Conservation (phyloP, 768 basidiomycete species). For the Kwoniella europaea region DNA sequence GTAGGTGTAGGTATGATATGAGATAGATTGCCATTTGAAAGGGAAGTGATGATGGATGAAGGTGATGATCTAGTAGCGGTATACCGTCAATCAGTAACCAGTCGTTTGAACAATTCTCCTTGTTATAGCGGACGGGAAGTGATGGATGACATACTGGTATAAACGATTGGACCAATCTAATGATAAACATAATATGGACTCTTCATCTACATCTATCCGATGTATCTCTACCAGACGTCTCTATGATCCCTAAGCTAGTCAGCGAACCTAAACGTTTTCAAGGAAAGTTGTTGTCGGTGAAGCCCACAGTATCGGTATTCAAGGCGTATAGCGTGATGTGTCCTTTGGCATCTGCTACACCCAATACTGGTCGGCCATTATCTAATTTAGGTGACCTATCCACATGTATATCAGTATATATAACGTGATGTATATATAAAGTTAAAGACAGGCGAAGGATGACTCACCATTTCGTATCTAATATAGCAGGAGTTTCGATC, state of each 20-base stretch:
- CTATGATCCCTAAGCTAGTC: conserved; percentile 17
- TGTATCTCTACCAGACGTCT: conserved; percentile 44
- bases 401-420: neutral
- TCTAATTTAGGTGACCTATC: conserved; percentile 28
- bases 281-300: neutral
- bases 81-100: too few relatives aligned
- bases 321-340: conserved; percentile 70
- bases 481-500: conserved; percentile 74
- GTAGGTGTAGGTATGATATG: conserved; percentile 63
- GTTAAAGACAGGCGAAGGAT: neutral
- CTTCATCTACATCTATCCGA: conserved; percentile 58
- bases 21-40: conserved; percentile 78
- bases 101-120: too few relatives aligned
- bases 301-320: conserved; percentile 63
- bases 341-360: conserved; percentile 84
- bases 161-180: conserved; percentile 87
- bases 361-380: conserved; percentile 61
- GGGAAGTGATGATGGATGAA: conserved; percentile 69
- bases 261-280: neutral
- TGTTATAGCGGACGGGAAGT: neutral
- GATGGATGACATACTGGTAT: conserved; percentile 23
- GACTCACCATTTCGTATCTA: conserved; percentile 93
- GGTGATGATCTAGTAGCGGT: conserved; percentile 23
- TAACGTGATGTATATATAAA: neutral
- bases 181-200: conserved; percentile 78